Percentiles rank a stretch among this genome's conserved stretches.
Conservation (phyloP, 345 rosid species). For the Pelargonium nanum region DNA sequence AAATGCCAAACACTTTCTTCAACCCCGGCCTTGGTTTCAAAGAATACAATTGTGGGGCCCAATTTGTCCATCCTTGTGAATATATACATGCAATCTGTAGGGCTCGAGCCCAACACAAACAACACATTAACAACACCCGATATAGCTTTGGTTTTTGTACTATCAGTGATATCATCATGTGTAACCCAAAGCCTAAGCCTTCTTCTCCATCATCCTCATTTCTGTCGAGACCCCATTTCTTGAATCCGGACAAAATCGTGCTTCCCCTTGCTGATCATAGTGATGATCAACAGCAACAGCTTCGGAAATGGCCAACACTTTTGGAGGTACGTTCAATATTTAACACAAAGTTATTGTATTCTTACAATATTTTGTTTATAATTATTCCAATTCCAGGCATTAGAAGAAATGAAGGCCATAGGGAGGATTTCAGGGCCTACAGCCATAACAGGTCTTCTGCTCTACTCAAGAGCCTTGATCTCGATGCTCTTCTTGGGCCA, state of each 20-base stretch:
- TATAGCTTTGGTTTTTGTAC: no score
- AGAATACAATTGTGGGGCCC: no score
- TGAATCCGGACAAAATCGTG: slow-evolving; percentile 28
- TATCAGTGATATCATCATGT: slow-evolving; percentile 43
- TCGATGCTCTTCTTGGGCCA: slow-evolving; percentile 97
- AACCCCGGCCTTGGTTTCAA: no score
- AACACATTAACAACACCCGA: background rate
- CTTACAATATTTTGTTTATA: background rate
- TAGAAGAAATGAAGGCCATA: slow-evolving; percentile 72
- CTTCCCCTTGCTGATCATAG: slow-evolving; percentile 13
- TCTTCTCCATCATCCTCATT: slow-evolving; percentile 49
- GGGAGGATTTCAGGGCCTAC: slow-evolving; percentile 90
- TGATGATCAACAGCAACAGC: slow-evolving; percentile 7
- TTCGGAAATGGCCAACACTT: slow-evolving; percentile 72
- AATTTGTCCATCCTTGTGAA: no score
- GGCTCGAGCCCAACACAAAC: background rate
- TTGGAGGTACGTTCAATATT: slow-evolving; percentile 83
- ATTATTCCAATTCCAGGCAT: slow-evolving; percentile 36
- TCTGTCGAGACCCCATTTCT: slow-evolving; percentile 29
- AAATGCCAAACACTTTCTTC: no score
- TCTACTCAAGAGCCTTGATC: slow-evolving; percentile 89
- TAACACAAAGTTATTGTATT: background rate
- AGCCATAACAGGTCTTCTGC: slow-evolving; percentile 65
- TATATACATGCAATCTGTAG: no score
- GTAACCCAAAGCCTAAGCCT: slow-evolving; percentile 50